phyloP scores from a whole-genome alignment of 805 yeast genomes.

The Tetrapisispora nanseiensis region DNA sequence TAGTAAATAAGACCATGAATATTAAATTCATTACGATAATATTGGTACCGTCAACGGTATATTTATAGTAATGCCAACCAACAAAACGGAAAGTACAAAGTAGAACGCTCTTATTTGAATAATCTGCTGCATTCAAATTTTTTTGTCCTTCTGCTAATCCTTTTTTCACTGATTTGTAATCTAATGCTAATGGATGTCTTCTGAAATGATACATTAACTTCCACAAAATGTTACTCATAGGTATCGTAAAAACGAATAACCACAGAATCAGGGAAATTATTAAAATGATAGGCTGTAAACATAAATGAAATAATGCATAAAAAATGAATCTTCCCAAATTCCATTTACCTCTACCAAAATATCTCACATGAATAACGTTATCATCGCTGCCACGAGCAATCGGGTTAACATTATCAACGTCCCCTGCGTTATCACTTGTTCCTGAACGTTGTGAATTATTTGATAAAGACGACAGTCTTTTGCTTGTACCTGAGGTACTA shows the following conservation, averaged over 20 bases:
- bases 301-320: slow-evolving; percentile 56
- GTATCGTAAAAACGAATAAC: slow-evolving; percentile 81
- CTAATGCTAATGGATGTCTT: slow-evolving; percentile 84
- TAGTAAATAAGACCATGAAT: slow-evolving; percentile 70
- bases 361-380: slow-evolving; percentile 31
- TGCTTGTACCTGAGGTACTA: background rate
- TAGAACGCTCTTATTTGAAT: slow-evolving; percentile 45
- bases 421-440: background rate
- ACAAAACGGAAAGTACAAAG: slow-evolving; percentile 87
- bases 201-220: slow-evolving; percentile 68
- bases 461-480: background rate
- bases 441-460: background rate
- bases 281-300: slow-evolving; percentile 58
- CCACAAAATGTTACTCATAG: slow-evolving; percentile 75
- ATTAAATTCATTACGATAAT: slow-evolving; percentile 81
- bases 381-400: slow-evolving; percentile 9
- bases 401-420: background rate
- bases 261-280: slow-evolving; percentile 55
- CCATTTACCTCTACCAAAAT: slow-evolving; percentile 92
- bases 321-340: slow-evolving; percentile 70
- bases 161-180: slow-evolving; percentile 50
- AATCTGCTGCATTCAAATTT: slow-evolving; percentile 9
- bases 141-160: slow-evolving; percentile 11
- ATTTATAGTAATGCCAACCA: slow-evolving; percentile 89
- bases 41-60: slow-evolving; percentile 93